A percentile compares a stretch with the other conserved stretches of the same genome.
phyloP scores from a whole-genome alignment of 2,329 filamentous ascomycete species.

The Fusarium sp. region DNA sequence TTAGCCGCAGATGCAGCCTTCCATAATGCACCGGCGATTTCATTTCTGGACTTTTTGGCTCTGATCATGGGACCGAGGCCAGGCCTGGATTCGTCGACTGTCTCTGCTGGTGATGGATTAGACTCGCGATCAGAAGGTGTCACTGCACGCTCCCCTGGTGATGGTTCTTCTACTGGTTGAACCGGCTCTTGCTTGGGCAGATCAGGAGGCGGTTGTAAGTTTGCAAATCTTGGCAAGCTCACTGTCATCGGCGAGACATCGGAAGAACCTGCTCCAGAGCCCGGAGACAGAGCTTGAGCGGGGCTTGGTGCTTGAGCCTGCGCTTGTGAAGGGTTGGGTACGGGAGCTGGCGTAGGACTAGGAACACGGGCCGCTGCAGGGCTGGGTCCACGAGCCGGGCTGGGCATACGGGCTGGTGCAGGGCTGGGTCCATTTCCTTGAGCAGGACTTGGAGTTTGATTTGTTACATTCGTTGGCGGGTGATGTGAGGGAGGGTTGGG shows the following conservation, averaged over 20 bases:
- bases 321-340: conserved; percentile 2
- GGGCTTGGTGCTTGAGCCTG: conserved; percentile 4
- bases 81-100: conserved; percentile 29
- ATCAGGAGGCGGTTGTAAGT: conserved; percentile 32
- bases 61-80: conserved; percentile 89
- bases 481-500: background rate
- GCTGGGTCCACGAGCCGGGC: background rate
- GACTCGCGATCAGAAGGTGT: conserved; percentile 33
- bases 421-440: background rate
- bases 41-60: conserved; percentile 75
- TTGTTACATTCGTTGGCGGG: background rate
- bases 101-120: conserved; percentile 7
- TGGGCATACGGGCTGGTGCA: conserved; percentile 1
- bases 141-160: conserved; percentile 11
- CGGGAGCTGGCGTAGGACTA: conserved; percentile 2
- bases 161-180: conserved; percentile 15
- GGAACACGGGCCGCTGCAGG: conserved; percentile 7
- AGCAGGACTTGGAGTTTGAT: background rate
- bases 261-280: conserved; percentile 30
- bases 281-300: conserved; percentile 7
- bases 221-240: conserved; percentile 30
- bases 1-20: conserved; percentile 71
- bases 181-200: conserved; percentile 15
- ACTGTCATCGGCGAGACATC: conserved; percentile 40
- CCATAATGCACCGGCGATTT: conserved; percentile 79